Evolutionary conservation across 2,329 filamentous ascomycete genomes (phyloP).

Genomic region (Apiospora saccharicola): DNA sequence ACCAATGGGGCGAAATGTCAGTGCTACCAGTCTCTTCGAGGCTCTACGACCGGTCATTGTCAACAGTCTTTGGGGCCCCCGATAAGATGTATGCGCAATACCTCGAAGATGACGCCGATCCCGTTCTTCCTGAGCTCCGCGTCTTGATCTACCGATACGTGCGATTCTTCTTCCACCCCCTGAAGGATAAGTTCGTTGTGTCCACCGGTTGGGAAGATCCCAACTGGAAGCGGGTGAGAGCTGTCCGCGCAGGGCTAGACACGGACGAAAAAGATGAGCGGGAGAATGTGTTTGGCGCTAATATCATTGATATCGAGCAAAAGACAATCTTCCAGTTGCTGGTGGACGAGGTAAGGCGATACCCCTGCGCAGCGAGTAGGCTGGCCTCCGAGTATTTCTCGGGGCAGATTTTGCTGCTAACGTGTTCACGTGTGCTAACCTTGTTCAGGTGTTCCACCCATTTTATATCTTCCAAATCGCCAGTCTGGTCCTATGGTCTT

Average conservation of each 20-base stretch:
- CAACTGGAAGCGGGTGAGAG: constrained; percentile 79
- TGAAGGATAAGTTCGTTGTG: constrained; percentile 87
- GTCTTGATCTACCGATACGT: constrained; percentile 94
- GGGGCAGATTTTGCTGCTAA: neutral
- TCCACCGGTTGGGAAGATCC: constrained; percentile 95
- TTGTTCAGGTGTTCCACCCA: constrained; percentile 81
- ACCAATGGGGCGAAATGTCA: constrained; percentile 93
- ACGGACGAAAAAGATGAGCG: constrained; percentile 86
- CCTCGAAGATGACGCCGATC: constrained; percentile 76
- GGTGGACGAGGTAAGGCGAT: constrained; percentile 75
- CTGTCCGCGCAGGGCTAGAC: constrained; percentile 81
- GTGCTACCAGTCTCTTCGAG: constrained; percentile 72
- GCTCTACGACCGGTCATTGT: constrained; percentile 62
- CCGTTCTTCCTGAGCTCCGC: constrained; percentile 76
- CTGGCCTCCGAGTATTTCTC: neutral
- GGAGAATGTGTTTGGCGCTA: constrained; percentile 86
- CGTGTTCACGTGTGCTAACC: constrained; percentile 28
- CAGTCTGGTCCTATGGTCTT: constrained; percentile 90
- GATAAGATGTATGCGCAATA: constrained; percentile 65
- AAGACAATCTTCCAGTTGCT: constrained; percentile 85
- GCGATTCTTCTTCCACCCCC: constrained; percentile 87
- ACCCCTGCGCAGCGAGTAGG: constrained; percentile 23
- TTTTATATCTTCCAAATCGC: constrained; percentile 99
- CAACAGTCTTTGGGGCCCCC: constrained; percentile 70
- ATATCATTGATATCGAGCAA: constrained; percentile 91